phyloP scores from a whole-genome alignment of 1,284 basidiomycete genomes.

The Hypsizygus ulmarius region DNA sequence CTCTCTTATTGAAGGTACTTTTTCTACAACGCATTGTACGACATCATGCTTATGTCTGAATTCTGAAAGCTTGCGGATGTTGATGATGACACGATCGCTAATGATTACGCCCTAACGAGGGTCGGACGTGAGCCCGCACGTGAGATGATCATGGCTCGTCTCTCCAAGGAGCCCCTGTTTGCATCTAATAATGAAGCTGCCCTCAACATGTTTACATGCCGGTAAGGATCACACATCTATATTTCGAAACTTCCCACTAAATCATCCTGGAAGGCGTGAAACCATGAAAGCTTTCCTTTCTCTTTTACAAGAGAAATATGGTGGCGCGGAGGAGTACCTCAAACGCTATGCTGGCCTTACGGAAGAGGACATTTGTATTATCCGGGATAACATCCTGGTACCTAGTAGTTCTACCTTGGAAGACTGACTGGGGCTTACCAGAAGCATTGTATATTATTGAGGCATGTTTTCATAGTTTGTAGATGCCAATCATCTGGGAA shows the following conservation, averaged over 20 bases:
- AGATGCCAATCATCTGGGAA: conserved; percentile 1
- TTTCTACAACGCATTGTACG: background rate
- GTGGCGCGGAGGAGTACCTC: conserved; percentile 65
- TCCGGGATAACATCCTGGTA: conserved; percentile 59
- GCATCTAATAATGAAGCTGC: conserved; percentile 68
- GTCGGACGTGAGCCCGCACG: conserved; percentile 75
- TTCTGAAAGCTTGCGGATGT: conserved; percentile 62
- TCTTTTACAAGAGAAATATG: conserved; percentile 59
- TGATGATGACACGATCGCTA: conserved; percentile 56
- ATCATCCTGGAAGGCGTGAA: conserved; percentile 47
- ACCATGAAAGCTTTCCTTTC: conserved; percentile 69
- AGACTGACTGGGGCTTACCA: background rate
- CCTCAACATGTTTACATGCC: conserved; percentile 74
- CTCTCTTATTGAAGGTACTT: conserved; percentile 64
- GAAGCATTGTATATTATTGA: background rate
- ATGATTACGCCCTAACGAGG: conserved; percentile 74
- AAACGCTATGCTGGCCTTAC: conserved; percentile 51
- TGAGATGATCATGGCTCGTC: conserved; percentile 61
- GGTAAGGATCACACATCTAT: conserved; percentile 38
- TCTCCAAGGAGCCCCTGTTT: conserved; percentile 68
- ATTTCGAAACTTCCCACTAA: conserved; percentile 2
- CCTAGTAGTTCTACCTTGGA: conserved; percentile 22
- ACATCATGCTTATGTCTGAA: background rate
- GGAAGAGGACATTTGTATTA: conserved; percentile 56
- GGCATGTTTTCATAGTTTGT: background rate